Percentiles rank a stretch among this genome's conserved stretches.
These are phyloP conservation scores for Vaccinium vitisidaea DNA, from an alignment of 148 eudicot genomes.

Conservation along the genomic window DNA sequence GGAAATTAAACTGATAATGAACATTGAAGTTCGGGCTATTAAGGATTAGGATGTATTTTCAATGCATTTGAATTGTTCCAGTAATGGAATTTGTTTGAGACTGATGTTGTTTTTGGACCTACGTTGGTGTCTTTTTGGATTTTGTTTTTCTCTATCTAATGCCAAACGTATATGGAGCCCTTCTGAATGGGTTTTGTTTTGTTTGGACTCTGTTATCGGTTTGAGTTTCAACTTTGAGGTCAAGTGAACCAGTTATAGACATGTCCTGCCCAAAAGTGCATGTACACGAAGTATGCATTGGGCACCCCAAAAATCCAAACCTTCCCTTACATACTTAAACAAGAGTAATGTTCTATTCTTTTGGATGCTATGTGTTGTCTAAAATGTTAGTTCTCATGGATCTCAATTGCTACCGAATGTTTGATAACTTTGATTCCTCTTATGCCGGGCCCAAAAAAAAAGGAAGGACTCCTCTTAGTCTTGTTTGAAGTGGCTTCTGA, in stretches of 20 bases:
- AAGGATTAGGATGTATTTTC: not conserved
- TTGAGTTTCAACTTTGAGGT: conserved; percentile 3
- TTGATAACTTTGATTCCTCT: not conserved
- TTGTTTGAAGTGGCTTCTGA: not conserved
- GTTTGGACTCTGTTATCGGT: not conserved
- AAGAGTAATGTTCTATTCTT: not conserved
- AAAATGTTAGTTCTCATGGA: not conserved
- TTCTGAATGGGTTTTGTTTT: not conserved
- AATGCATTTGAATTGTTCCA: not conserved
- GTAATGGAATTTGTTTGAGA: not conserved
- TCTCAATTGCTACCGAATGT: not conserved
- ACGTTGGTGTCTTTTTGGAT: not conserved
- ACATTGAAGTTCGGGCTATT: not conserved
- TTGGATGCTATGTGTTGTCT: not conserved
- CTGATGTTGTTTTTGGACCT: not conserved
- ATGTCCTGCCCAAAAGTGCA: not conserved
- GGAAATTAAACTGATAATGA: not conserved
- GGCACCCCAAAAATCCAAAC: not conserved
- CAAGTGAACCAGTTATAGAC: not conserved
- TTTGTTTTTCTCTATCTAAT: not conserved
- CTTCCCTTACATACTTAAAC: not conserved
- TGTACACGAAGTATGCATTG: not conserved
- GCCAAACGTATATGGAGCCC: not conserved
- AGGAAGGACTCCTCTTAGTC: not conserved
- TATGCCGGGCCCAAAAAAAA: too few relatives aligned